Base-by-base conservation (phyloP, 495 filamentous ascomycete genomes). In the Podospora pseudoanserina region DNA sequence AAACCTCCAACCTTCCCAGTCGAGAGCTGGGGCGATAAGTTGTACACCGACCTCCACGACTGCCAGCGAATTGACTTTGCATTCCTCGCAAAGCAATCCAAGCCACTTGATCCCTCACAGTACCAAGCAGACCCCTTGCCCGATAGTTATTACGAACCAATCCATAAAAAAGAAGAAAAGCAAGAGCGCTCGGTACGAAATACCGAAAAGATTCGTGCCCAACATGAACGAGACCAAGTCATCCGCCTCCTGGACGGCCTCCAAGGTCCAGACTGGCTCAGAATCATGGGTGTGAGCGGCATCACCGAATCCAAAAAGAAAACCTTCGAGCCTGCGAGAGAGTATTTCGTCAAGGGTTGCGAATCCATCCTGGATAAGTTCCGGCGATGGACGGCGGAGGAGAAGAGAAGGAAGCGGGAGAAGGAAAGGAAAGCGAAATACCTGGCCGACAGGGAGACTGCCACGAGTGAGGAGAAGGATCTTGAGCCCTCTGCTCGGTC, bases 101-200 rank as follows among this genome's bases (percentile, higher is more conserved):
- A 64, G 5, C 30, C 78, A 27, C 77, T 79, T 64, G 67, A 77
- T 39, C 39, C 39, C 5, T 49, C 39, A 11, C 39, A 49, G 15
- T 13, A 5, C 2, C 79, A 78, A 5, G 79, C 81, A 15, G 92
- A 97, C 72, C 90, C 91, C 0, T 81, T 96, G 13, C 79, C 84
- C 44, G 92, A 96, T 73, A 79, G 81, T 0, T 74, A 87, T 60
- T 96, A 87, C 77, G 85, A 88, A 68, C 83, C 85, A 2, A 82
- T 89, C 0, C 93, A 97, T 75, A 86, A 88, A 53, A 89, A 89
- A 67, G 88, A 91, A 64, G 92, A 96, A 73, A 84, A 93, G n/a
- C 85, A 91, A 72, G 95, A 99, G 79, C 96, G 94, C 72, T 91
- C 93, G 32, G 88, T 96, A 20, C 90, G 95, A 39, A 98, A 98